phyloP scores from a whole-genome alignment of 2,329 filamentous ascomycete genomes.

The Nigrospora osmanthi region DNA sequence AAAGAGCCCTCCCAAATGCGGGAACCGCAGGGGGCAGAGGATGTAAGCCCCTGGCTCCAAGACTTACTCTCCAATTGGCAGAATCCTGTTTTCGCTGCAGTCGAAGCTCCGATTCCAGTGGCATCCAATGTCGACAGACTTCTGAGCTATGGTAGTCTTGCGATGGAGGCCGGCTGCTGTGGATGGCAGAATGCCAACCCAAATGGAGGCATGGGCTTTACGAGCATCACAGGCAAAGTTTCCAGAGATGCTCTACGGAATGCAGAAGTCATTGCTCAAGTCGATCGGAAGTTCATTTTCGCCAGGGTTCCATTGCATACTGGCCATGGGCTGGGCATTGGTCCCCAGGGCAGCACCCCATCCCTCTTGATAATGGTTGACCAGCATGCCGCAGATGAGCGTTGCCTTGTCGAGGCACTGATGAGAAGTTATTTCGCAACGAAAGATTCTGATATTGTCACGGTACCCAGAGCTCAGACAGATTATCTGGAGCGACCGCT shows the following conservation, averaged over 20 bases:
- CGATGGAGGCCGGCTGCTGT: too few species aligned
- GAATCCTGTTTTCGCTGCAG: constrained; percentile 64
- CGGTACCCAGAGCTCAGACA: constrained; percentile 14
- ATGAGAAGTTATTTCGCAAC: constrained; percentile 44
- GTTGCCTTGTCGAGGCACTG: constrained; percentile 69
- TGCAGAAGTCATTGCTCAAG: constrained; percentile 68
- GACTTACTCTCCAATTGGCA: constrained; percentile 58
- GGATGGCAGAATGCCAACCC: too few species aligned
- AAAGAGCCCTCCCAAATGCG: too few species aligned
- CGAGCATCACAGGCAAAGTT: constrained; percentile 35
- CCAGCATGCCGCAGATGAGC: constrained; percentile 92
- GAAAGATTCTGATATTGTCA: background rate
- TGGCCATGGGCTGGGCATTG: background rate
- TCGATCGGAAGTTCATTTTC: constrained; percentile 86
- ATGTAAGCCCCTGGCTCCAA: constrained; percentile 44
- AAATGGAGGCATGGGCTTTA: constrained; percentile 7
- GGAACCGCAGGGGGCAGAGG: background rate
- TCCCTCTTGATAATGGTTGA: constrained; percentile 67
- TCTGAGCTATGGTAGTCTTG: background rate
- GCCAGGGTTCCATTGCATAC: constrained; percentile 40
- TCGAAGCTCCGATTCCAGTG: constrained; percentile 36
- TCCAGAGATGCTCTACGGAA: constrained; percentile 52
- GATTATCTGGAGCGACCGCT: constrained; percentile 44
- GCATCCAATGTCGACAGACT: constrained; percentile 18
- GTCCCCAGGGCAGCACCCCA: background rate